These are phyloP conservation scores for Cenchrus fungigraminus DNA, from an alignment of 176 grass and related monocot species.

Conservation along the genomic window DNA sequence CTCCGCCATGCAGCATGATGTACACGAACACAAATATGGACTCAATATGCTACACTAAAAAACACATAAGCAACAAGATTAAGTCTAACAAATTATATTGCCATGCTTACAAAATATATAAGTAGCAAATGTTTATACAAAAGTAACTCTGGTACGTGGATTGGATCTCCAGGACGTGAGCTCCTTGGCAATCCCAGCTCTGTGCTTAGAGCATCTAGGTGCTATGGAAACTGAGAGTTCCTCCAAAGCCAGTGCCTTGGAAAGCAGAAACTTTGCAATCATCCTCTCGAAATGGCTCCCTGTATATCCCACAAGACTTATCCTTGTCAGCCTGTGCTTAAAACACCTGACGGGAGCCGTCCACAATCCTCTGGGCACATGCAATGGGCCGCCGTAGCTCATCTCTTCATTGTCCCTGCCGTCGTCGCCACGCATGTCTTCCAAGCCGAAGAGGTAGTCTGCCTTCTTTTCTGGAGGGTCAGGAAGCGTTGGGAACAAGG, in stretches of 20 bases:
- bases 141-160: not conserved
- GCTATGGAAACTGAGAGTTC: not conserved
- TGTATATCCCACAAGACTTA: not conserved
- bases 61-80: no score
- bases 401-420: no score
- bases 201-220: not conserved
- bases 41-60: no score
- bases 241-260: not conserved
- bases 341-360: not conserved
- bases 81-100: no score
- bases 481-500: not conserved
- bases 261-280: not conserved
- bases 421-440: not conserved
- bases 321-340: not conserved
- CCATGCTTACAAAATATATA: no score
- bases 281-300: not conserved
- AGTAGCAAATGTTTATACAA: not conserved
- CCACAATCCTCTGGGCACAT: no score
- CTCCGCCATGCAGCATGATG: no score
- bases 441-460: not conserved
- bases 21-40: no score
- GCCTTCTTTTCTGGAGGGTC: not conserved
- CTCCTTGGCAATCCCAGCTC: not conserved
- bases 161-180: not conserved
- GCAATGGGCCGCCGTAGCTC: no score